These are phyloP conservation scores for Epichloe baconii DNA, from an alignment of 2,329 filamentous ascomycete species.

Conservation along the genomic window DNA sequence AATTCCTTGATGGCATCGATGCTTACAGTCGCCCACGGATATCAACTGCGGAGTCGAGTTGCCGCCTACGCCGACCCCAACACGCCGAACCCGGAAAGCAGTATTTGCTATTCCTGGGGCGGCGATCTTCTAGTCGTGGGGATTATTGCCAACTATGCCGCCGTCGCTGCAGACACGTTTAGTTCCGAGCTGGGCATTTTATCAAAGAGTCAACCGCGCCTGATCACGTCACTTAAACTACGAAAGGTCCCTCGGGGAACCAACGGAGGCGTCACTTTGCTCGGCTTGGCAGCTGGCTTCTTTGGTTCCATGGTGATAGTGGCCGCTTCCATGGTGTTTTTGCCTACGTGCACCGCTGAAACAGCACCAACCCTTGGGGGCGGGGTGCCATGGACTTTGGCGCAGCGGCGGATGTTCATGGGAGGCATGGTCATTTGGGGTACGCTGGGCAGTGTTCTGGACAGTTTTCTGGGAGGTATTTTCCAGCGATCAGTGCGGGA, in stretches of 20 bases:
- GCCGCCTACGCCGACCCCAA: conserved; percentile 23
- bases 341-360: conserved; percentile 52
- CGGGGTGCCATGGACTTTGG: conserved; percentile 34
- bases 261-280: conserved; percentile 76
- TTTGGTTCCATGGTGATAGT: conserved; percentile 62
- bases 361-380: conserved; percentile 26
- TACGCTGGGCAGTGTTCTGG: conserved; percentile 65
- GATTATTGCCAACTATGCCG: conserved; percentile 74
- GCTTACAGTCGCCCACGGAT: conserved; percentile 43
- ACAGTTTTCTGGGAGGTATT: conserved; percentile 75
- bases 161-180: conserved; percentile 85
- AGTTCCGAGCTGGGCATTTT: conserved; percentile 92
- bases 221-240: conserved; percentile 70
- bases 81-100: conserved; percentile 21
- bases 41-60: conserved; percentile 40
- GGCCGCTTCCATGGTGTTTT: conserved; percentile 47
- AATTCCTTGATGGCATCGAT: conserved; percentile 73
- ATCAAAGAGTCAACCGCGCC: conserved; percentile 57
- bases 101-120: conserved; percentile 44
- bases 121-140: conserved; percentile 52
- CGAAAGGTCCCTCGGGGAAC: conserved; percentile 78
- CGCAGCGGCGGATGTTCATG: conserved; percentile 33
- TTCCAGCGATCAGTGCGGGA: conserved; percentile 82
- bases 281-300: conserved; percentile 61
- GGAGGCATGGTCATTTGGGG: conserved; percentile 59